These are phyloP conservation scores for Porcisia deanei DNA, from an alignment of 208 protist genomes.

Conservation along the genomic window DNA sequence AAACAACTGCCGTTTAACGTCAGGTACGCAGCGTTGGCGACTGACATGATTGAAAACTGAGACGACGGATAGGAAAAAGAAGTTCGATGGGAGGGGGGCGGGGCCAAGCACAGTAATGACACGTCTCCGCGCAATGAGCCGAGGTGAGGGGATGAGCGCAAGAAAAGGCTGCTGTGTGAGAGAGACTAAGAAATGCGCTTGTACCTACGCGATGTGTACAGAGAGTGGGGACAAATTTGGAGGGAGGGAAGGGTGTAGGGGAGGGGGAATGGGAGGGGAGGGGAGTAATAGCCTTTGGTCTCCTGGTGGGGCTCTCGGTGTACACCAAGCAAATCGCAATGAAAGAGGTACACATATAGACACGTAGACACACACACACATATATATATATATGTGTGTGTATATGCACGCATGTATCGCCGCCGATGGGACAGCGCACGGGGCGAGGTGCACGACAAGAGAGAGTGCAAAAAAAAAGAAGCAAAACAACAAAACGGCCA, in stretches of 20 bases:
- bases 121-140: background rate
- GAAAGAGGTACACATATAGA: too few relatives aligned
- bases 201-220: background rate
- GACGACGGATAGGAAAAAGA: background rate
- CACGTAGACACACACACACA: too few relatives aligned
- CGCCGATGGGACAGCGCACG: too few relatives aligned
- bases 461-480: too few relatives aligned
- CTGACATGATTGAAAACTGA: conserved; percentile 39
- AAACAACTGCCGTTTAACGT: conserved; percentile 58
- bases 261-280: background rate
- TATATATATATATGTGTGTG: too few relatives aligned
- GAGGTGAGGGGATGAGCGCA: background rate
- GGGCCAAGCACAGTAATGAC: background rate
- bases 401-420: too few relatives aligned
- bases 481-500: too few relatives aligned
- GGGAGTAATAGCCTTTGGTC: background rate
- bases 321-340: too few relatives aligned
- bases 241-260: background rate
- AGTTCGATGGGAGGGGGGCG: background rate
- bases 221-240: background rate
- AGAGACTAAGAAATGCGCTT: background rate
- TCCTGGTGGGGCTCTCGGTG: too few relatives aligned
- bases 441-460: too few relatives aligned
- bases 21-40: conserved; percentile 60
- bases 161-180: background rate